Evolutionary conservation across 108 stramenopile species (phyloP).

Genomic region (Nannochloropsis oceanica): DNA sequence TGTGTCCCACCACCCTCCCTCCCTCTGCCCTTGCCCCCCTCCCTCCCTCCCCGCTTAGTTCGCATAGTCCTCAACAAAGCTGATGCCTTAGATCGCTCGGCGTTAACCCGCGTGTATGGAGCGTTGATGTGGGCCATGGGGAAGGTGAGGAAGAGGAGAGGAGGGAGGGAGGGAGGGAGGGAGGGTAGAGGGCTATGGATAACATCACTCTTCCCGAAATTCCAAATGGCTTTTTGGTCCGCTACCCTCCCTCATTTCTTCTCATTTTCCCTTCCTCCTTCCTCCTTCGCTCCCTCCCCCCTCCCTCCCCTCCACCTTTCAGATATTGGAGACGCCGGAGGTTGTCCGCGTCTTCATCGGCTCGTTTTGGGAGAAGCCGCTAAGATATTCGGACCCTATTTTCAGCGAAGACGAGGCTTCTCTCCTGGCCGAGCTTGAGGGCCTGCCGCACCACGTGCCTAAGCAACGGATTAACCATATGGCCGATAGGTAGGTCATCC

Average conservation of each 20-base stretch:
- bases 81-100: too few species aligned
- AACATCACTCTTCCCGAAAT: too few species aligned
- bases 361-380: conserved; percentile 3
- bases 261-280: not conserved
- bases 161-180: too few species aligned
- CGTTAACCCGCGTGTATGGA: too few species aligned
- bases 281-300: not conserved
- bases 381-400: not conserved
- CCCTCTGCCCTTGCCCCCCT: too few species aligned
- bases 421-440: not conserved
- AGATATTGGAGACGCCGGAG: conserved; percentile 7
- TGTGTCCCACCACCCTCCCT: too few species aligned
- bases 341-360: conserved; percentile 13
- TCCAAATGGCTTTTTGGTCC: too few species aligned
- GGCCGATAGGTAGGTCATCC: conserved; percentile 6
- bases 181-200: too few species aligned
- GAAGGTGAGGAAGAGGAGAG: too few species aligned
- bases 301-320: not conserved
- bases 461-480: conserved; percentile 7
- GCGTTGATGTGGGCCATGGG: too few species aligned
- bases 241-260: not conserved
- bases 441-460: not conserved
- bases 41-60: too few species aligned
- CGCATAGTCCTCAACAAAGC: too few species aligned
- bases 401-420: conserved; percentile 2